Evolutionary conservation across 1,284 basidiomycete genomes (phyloP).

Genomic region (Abortiporus biennis): DNA sequence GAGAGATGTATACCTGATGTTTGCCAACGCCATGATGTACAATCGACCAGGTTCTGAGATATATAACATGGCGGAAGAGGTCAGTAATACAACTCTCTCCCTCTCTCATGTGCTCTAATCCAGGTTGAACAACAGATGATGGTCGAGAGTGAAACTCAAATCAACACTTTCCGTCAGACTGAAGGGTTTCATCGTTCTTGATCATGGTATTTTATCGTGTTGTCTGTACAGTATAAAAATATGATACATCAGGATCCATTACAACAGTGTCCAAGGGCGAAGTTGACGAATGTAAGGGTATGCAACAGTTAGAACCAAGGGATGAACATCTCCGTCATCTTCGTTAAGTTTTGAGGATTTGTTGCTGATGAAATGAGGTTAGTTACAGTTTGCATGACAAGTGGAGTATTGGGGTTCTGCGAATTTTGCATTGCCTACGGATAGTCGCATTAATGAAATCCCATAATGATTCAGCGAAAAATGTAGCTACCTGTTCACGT

Average conservation of each 20-base stretch:
- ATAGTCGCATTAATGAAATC: not conserved
- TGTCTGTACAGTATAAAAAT: not conserved
- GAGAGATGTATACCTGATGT: slow-evolving; percentile 87
- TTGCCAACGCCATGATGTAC: slow-evolving; percentile 95
- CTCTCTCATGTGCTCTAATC: not conserved
- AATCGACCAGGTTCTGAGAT: slow-evolving; percentile 83
- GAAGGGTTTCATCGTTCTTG: slow-evolving; percentile 48
- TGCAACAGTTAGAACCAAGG: slow-evolving; percentile 68
- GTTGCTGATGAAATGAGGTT: slow-evolving; percentile 77
- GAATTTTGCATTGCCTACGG: slow-evolving; percentile 20
- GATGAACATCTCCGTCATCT: slow-evolving; percentile 77
- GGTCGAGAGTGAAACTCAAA: slow-evolving; percentile 73
- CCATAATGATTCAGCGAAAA: not conserved
- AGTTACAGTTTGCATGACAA: slow-evolving; percentile 79
- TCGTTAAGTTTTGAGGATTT: slow-evolving; percentile 70
- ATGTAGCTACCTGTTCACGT: slow-evolving; percentile 57
- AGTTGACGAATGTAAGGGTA: slow-evolving; percentile 7
- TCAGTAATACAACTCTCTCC: slow-evolving; percentile 23
- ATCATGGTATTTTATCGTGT: not conserved
- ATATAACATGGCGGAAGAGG: slow-evolving; percentile 85
- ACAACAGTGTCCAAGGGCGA: slow-evolving; percentile 6
- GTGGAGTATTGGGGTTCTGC: slow-evolving; percentile 34
- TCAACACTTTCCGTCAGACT: slow-evolving; percentile 71
- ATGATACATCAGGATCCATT: not conserved
- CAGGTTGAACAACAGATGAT: slow-evolving; percentile 65